Conservation (phyloP, 805 yeast species). For the Cyberlindnera japonica region DNA sequence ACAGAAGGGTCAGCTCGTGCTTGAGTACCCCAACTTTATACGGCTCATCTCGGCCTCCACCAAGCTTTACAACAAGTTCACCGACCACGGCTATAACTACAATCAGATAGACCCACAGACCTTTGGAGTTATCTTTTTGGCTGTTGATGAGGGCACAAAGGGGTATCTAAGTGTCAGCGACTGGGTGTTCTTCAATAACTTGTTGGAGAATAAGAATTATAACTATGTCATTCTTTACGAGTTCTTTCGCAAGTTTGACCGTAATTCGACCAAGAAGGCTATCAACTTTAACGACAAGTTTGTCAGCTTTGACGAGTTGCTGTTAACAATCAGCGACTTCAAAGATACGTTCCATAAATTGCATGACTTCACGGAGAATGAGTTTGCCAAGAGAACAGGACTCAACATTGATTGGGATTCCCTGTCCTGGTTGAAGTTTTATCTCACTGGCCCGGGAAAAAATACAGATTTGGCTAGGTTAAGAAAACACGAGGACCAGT, state of each 20-base stretch:
- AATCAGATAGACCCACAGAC: slow-evolving; percentile 53
- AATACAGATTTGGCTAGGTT: slow-evolving; percentile 1
- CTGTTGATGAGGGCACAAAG: slow-evolving; percentile 68
- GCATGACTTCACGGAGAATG: slow-evolving; percentile 31
- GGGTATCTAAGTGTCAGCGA: slow-evolving; percentile 69
- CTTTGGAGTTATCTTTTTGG: slow-evolving; percentile 69
- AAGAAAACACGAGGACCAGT: slow-evolving; percentile 21
- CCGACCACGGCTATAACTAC: slow-evolving; percentile 36
- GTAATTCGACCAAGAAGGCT: slow-evolving; percentile 28
- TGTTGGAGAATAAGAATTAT: slow-evolving; percentile 45
- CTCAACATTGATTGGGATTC: slow-evolving; percentile 35
- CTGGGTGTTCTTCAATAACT: slow-evolving; percentile 66
- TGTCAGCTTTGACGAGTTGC: slow-evolving; percentile 36
- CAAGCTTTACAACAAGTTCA: slow-evolving; percentile 17
- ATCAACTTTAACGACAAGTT: slow-evolving; percentile 36
- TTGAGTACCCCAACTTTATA: slow-evolving; percentile 35
- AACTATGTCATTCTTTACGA: slow-evolving; percentile 51
- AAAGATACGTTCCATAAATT: slow-evolving; percentile 31
- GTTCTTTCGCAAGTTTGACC: slow-evolving; percentile 47
- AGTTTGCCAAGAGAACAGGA: slow-evolving; percentile 29
- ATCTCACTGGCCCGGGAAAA: slow-evolving; percentile 15
- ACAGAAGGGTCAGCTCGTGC: slow-evolving; percentile 30
- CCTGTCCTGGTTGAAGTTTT: slow-evolving; percentile 22
- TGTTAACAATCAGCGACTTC: slow-evolving; percentile 29
- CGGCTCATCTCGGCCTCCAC: slow-evolving; percentile 30